phyloP scores from a whole-genome alignment of 208 protist species.

The Leishmania gerbilli region DNA sequence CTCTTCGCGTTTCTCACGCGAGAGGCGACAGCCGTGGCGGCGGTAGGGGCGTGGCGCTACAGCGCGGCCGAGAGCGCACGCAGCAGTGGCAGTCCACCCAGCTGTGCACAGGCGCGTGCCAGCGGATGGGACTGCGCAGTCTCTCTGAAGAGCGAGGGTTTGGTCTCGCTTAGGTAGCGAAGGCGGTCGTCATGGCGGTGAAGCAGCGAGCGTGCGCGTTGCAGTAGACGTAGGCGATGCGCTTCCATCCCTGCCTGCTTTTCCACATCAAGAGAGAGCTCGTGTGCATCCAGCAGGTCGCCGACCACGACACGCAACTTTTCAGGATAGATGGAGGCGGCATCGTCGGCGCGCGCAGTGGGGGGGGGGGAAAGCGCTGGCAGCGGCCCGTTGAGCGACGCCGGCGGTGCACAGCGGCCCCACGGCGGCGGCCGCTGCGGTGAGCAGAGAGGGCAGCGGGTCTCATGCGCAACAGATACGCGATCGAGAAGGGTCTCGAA shows the following conservation, averaged over 20 bases:
- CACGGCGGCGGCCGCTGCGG: conserved; percentile 11
- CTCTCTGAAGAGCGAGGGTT: neutral
- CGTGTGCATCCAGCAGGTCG: neutral
- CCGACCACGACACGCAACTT: neutral
- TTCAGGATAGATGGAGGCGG: neutral
- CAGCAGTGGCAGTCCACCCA: conserved; percentile 21
- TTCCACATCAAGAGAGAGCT: neutral
- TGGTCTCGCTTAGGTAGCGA: conserved; percentile 11
- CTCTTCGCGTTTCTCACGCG: neutral
- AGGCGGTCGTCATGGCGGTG: conserved; percentile 13
- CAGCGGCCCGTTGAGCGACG: neutral
- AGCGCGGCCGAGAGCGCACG: conserved; percentile 13
- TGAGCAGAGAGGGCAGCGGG: conserved; percentile 21
- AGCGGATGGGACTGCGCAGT: conserved; percentile 6
- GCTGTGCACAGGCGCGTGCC: conserved; percentile 9
- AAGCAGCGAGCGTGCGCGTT: neutral
- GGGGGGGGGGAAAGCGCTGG: neutral
- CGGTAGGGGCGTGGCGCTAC: neutral
- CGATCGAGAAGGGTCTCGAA: conserved; percentile 1
- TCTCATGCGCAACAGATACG: conserved; percentile 3
- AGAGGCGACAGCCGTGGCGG: neutral
- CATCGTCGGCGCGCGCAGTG: neutral
- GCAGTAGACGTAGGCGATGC: conserved; percentile 6
- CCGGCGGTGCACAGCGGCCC: conserved; percentile 2
- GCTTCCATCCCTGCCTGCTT: neutral